Conservation (phyloP, 164 flowering plant genomes). For the Liriodendron chinense region DNA sequence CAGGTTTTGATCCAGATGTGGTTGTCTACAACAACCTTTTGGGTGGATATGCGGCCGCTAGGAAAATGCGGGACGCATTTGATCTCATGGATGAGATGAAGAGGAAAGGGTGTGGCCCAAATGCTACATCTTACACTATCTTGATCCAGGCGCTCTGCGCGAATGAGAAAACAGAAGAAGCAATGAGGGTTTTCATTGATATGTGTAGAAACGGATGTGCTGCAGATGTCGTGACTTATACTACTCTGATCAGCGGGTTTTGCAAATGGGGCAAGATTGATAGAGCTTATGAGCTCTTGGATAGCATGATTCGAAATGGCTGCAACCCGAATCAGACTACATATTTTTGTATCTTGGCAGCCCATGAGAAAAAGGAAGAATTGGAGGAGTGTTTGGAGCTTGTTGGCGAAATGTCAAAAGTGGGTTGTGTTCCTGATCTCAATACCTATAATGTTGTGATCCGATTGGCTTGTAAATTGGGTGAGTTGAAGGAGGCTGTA, state of each 20-base stretch:
- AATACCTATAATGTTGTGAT: constrained; percentile 61
- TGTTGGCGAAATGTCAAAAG: constrained; percentile 55
- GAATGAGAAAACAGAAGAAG: constrained; percentile 70
- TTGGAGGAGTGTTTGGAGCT: constrained; percentile 77
- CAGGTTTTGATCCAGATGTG: constrained; percentile 76
- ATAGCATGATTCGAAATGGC: constrained; percentile 65
- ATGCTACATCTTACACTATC: constrained; percentile 72
- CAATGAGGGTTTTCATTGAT: constrained; percentile 60
- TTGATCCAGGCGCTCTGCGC: constrained; percentile 75
- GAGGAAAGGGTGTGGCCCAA: constrained; percentile 65
- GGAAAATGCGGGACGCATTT: constrained; percentile 74
- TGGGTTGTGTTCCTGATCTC: constrained; percentile 58
- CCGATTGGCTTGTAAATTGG: constrained; percentile 73
- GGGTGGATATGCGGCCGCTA: constrained; percentile 62
- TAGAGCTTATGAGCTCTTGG: constrained; percentile 63
- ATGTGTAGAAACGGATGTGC: constrained; percentile 71
- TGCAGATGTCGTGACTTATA: constrained; percentile 79
- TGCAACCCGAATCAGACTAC: constrained; percentile 55
- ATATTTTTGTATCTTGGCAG: constrained; percentile 62
- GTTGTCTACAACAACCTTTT: constrained; percentile 78
- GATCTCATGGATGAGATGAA: constrained; percentile 74
- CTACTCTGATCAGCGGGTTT: constrained; percentile 80
- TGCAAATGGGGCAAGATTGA: constrained; percentile 79
- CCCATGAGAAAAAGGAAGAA: constrained; percentile 87
- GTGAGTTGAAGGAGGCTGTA: constrained; percentile 62